phyloP scores from a whole-genome alignment of 441 rosid species.

The Corymbia citriodora region DNA sequence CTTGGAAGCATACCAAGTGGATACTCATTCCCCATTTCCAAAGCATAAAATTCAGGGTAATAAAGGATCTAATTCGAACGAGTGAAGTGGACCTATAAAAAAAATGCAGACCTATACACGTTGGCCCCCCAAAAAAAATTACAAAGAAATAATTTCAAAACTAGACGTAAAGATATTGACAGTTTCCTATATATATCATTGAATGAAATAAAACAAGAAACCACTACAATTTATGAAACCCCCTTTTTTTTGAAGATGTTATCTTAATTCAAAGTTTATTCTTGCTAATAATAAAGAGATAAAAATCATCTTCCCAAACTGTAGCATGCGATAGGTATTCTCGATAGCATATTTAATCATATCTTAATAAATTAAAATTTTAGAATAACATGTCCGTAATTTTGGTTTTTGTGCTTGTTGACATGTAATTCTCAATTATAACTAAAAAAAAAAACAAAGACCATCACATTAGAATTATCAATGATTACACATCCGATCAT shows the following conservation, averaged over 20 bases:
- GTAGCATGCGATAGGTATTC: fast-evolving
- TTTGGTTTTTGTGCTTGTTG: background rate
- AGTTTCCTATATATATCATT: background rate
- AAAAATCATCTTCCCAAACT: background rate
- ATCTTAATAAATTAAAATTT: background rate
- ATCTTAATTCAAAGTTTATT: background rate
- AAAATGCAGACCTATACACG: background rate
- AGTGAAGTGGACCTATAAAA: background rate
- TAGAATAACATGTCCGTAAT: background rate
- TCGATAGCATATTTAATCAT: fast-evolving
- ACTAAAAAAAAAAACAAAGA: background rate
- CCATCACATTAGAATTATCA: background rate
- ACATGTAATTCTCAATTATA: background rate
- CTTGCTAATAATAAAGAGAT: background rate
- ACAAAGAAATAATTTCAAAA: background rate
- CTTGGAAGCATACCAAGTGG: background rate
- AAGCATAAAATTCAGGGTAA: background rate
- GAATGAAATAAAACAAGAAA: background rate
- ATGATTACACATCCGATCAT: background rate
- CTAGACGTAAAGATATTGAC: background rate
- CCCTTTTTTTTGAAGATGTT: background rate
- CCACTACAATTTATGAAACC: background rate
- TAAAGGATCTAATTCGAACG: background rate
- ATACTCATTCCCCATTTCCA: background rate
- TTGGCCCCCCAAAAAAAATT: background rate